Base-by-base conservation (phyloP, 2,329 filamentous ascomycete genomes). In the Phyllosticta citriasiana region DNA sequence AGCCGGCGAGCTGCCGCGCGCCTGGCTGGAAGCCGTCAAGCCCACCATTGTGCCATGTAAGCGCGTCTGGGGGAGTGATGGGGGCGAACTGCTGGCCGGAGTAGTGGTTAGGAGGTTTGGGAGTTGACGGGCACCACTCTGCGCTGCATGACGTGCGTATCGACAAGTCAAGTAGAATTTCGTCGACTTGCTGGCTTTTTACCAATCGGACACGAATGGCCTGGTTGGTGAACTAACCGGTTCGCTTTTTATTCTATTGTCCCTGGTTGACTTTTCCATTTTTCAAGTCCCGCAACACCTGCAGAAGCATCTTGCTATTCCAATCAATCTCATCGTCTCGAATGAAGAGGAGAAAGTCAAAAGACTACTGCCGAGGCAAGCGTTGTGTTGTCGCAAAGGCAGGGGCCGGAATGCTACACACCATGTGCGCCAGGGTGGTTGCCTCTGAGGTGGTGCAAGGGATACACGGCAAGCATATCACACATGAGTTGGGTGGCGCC, bases 11-110 rank as follows among this genome's bases (percentile, higher is more conserved):
- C 51, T 55, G 10, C 35, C 58, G 9, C 24, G 53, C 56, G 47
- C 51, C 40, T 30, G 53, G 53, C 22, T 55, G 50, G 52, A 59
- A 35, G 55, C 12, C 25, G 19, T 51, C 26, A 25, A 30, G 40
- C 35, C 59, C n/a, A 51, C 52, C 24, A 27, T 64, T n/a, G 33
- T 64, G 14, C 63, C 63, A 51, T 64, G 63, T 47, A 24, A 25
- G 24, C 40, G 63, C 16, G 55, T 64, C 30, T 64, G 63, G 63
- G 62, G 55, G 0, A 57, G 30, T 27, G 56, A 56, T 35, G 63
- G 63, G 9, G 54, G 26, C 5, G 55, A 61, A 19, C 33, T 63
- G 24, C 62, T 33, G 8, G 63, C 59, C 40, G 62, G 57, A 12
- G 59, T 63, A 5, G 55, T 47, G 12, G 47, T 57, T 14, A 50